Evolutionary conservation across 1,284 basidiomycete species (phyloP), one percentile per base, ranked within the genome.

Genomic region (Ustilago shanxiensis): DNA sequence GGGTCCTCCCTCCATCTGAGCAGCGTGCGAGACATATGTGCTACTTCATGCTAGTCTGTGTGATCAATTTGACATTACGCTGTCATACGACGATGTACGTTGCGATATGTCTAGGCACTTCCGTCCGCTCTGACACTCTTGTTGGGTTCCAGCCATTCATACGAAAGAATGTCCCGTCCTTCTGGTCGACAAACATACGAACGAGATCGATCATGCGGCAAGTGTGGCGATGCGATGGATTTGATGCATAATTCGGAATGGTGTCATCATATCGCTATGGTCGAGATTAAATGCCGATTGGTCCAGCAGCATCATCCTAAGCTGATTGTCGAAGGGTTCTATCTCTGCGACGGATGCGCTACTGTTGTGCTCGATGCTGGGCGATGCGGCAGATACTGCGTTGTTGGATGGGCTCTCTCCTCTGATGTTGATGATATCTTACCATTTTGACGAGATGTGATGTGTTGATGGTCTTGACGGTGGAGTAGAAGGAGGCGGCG

Each of bases 391-490:
- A 47, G 47, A 51, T 33, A 33, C 60, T 72, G 61, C 61, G 61
- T 57, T 67, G 61, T 54, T 22, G n/a, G 59, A 26, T 33, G 53
- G 49, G 33, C 31, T 51, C 37, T 33, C 20, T 56, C n/a, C n/a
- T n/a, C n/a, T n/a, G n/a, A 31, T 41, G 62, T 70, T 41, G 61
- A 69, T 63, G 66, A 61, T 53, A 66, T 35, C 74, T 77, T 72
- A 77, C 74, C 74, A 77, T 77, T 66, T 77, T 77, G 74, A 77
- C 66, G 74, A 57, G 35, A 50, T 69, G 62, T 70, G 66, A 60
- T 58, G 66, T 69, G 66, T 72, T 72, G 66, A 72, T 72, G 74
- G 74, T 77, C 66, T 77, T 77, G 74, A 77, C 65, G 74, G 70
- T 69, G 74, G 62, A 66, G 53, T 47, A 55, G 59, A 73, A 73